Conservation (phyloP, 345 rosid genomes). For the Zanthoxylum bungeanum region DNA sequence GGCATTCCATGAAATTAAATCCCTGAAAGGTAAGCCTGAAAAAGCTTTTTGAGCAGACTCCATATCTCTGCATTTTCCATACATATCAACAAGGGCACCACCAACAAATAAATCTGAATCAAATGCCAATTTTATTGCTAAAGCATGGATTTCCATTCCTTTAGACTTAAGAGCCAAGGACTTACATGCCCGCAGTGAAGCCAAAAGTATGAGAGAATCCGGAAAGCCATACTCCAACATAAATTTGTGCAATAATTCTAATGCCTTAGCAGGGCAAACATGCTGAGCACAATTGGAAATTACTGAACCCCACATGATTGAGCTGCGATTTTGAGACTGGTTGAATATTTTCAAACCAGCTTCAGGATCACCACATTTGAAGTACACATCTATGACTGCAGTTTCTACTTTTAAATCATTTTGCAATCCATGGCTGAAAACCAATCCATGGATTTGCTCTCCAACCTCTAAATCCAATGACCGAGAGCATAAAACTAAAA, state of each 20-base stretch:
- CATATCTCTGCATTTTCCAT: conserved; percentile 39
- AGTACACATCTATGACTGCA: conserved; percentile 44
- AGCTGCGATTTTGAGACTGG: conserved; percentile 22
- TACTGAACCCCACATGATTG: conserved; percentile 42
- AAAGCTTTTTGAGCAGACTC: conserved; percentile 35
- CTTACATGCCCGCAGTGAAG: conserved; percentile 41
- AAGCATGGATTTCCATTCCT: conserved; percentile 39
- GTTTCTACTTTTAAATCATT: conserved; percentile 35
- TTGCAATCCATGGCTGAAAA: conserved; percentile 27
- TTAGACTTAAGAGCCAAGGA: conserved; percentile 28
- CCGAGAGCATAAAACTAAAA: conserved; percentile 34
- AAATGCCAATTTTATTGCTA: conserved; percentile 29
- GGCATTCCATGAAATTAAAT: conserved; percentile 46
- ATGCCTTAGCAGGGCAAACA: conserved; percentile 25
- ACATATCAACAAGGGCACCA: conserved; percentile 43
- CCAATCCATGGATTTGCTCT: conserved; percentile 34
- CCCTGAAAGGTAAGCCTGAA: conserved; percentile 24
- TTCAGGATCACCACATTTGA: conserved; percentile 35
- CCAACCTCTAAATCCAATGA: conserved; percentile 24
- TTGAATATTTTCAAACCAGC: conserved; percentile 33
- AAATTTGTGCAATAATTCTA: conserved; percentile 31
- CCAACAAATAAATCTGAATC: conserved; percentile 34
- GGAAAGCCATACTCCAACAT: conserved; percentile 29
- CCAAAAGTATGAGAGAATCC: conserved; percentile 36
- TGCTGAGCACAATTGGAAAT: conserved; percentile 30